Percentiles rank a stretch among this genome's conserved stretches.
Evolutionary conservation across 305 asterid genomes (phyloP).

Genomic region (Ajuga reptans): DNA sequence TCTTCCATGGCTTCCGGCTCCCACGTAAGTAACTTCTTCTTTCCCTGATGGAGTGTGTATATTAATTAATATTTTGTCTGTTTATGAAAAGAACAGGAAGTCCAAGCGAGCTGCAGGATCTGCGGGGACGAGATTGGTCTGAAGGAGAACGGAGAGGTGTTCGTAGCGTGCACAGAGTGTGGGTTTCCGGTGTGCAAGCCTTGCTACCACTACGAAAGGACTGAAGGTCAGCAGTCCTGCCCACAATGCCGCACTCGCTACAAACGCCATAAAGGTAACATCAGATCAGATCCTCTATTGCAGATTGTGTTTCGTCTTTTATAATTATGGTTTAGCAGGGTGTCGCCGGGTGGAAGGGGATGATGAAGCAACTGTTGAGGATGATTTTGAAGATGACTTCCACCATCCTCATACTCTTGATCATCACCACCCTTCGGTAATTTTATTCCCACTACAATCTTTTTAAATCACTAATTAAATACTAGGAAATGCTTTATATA

Average conservation of each 20-base stretch:
- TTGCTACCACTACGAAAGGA: conserved; percentile 71
- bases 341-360: conserved; percentile 57
- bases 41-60: not conserved
- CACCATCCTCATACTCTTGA: conserved; percentile 27
- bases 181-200: conserved; percentile 67
- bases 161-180: conserved; percentile 55
- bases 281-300: no score
- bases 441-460: not conserved
- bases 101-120: conserved; percentile 34
- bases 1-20: conserved; percentile 27
- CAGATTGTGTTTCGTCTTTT: not conserved
- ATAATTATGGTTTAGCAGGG: conserved; percentile 25
- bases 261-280: conserved; percentile 58
- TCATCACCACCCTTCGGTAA: conserved; percentile 34
- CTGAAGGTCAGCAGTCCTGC: conserved; percentile 58
- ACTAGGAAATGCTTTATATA: no score
- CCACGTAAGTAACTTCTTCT: conserved; percentile 3
- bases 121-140: conserved; percentile 58
- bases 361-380: conserved; percentile 46
- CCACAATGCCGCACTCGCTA: conserved; percentile 65
- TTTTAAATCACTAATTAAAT: no score
- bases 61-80: not conserved
- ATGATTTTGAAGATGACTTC: conserved; percentile 62
- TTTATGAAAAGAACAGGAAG: not conserved
- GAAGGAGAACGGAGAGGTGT: conserved; percentile 43